Base-by-base conservation (phyloP, 2,329 filamentous ascomycete species). In the Trichophyton benhamiae region DNA sequence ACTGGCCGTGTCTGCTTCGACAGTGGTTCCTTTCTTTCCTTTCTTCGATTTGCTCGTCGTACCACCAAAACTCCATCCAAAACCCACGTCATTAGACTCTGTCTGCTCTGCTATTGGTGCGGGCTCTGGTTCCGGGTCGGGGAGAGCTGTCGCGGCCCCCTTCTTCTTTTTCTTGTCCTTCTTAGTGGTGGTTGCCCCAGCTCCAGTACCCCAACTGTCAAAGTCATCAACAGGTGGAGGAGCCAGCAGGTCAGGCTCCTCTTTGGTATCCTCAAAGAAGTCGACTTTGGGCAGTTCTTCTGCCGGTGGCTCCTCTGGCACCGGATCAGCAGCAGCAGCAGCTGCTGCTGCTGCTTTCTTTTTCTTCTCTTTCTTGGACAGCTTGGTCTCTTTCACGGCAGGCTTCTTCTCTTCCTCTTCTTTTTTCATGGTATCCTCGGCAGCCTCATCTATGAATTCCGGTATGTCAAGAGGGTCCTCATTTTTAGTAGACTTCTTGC, bases 161-260 rank as follows among this genome's bases (percentile, higher is more conserved):
- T 55, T 55, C 52, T 76, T 76, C 70, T 82, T 81, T 64, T 77
- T 79, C 61, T 75, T 76, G 70, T 82, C 81, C 66, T 76, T 77
- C 63, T 73, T 72, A 62, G 65, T 64, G 53, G 66, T 66, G 41
- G 65, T 25, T 57, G 62, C 76, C 72, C n/a, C 72, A 72, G 15
- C 76, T 72, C n/a, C 72, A 72, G 15, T 66, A 66, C 60, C 69
- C 71, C 63, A 71, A 27, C 64, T 42, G 42, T n/a, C 36, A 27
- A 42, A 27, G 3, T 13, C 41, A 20, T 42, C 57, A 42, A 33
- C 53, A 57, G 53, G 53, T 9, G 53, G 30, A 20, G 53, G 30
- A 25, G 53, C 57, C 41, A 58, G 57, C 20, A 44, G 36, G 15
- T 67, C 65, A 7, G 68, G 66, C 49, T 63, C 62, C 9, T 60